phyloP scores from a whole-genome alignment of 148 eudicot species.

The Chenopodium formosanum region DNA sequence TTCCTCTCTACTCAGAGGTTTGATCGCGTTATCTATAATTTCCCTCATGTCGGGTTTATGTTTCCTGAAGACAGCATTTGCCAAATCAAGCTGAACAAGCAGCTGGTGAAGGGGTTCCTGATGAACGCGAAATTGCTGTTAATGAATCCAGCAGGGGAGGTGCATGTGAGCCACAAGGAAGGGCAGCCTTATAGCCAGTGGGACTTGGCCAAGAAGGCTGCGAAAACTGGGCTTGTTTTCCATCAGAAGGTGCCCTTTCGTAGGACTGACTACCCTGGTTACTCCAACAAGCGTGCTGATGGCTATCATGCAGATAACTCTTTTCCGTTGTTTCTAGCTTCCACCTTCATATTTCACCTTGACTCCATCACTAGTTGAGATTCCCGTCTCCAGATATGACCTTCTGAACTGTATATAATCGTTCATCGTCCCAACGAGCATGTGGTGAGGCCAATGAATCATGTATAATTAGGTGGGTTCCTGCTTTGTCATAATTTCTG shows the following conservation, averaged over 20 bases:
- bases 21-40: slow-evolving; percentile 10
- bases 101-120: slow-evolving; percentile 41
- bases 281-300: slow-evolving; percentile 44
- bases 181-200: slow-evolving; percentile 39
- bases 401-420: neutral
- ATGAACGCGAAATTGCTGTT: slow-evolving; percentile 34
- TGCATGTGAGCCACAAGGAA: slow-evolving; percentile 39
- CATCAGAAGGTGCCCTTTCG: slow-evolving; percentile 31
- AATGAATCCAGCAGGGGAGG: slow-evolving; percentile 33
- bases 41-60: slow-evolving; percentile 18
- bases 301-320: slow-evolving; percentile 35
- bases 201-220: slow-evolving; percentile 45
- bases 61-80: slow-evolving; percentile 10
- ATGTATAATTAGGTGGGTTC: neutral
- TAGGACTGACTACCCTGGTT: slow-evolving; percentile 41
- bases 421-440: neutral
- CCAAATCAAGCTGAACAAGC: slow-evolving; percentile 38
- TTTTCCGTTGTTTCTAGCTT: slow-evolving; percentile 36
- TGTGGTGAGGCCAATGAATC: neutral
- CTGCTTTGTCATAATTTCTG: neutral
- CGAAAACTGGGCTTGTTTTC: slow-evolving; percentile 34
- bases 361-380: slow-evolving; percentile 9
- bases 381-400: neutral
- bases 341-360: slow-evolving; percentile 41
- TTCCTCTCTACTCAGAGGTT: slow-evolving; percentile 16